A percentile compares a stretch with the other conserved stretches of the same genome.
These are phyloP conservation scores for Saturnispora sanitii DNA, from an alignment of 805 yeast genomes.

Conservation along the genomic window DNA sequence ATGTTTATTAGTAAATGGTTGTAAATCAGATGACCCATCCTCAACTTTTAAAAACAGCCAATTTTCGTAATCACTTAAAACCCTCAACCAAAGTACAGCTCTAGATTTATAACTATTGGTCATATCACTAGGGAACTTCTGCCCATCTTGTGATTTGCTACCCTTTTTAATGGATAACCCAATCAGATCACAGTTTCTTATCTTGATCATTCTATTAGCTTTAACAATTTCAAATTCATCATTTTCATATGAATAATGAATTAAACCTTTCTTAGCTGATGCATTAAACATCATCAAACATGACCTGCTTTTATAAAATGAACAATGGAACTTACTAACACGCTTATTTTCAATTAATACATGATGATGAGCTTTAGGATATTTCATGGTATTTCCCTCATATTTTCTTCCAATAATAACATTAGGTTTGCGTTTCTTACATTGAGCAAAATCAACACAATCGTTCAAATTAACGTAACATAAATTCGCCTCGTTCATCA, in stretches of 20 bases:
- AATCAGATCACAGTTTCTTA: conserved; percentile 1
- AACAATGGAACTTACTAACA: conserved; percentile 20
- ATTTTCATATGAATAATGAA: background rate
- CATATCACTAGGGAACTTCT: too few species aligned
- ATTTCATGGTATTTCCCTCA: conserved; percentile 14
- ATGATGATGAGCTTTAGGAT: conserved; percentile 9
- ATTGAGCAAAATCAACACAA: background rate
- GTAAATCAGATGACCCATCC: too few species aligned
- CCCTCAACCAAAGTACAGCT: too few species aligned
- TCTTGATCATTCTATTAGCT: background rate
- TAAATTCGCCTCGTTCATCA: background rate
- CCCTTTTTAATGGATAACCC: conserved; percentile 7
- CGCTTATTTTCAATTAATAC: conserved; percentile 18
- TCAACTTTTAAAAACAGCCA: too few species aligned
- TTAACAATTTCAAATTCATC: background rate
- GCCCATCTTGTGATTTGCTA: too few species aligned
- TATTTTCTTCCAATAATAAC: conserved; percentile 21
- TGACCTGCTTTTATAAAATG: background rate
- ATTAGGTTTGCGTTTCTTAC: background rate
- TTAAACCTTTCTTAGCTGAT: conserved; percentile 11
- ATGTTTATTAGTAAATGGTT: too few species aligned
- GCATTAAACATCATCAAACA: conserved; percentile 4
- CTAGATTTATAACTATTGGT: too few species aligned
- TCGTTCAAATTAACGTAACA: background rate
- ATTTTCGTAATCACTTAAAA: too few species aligned